Evolutionary conservation across 2,329 filamentous ascomycete genomes (phyloP).

Genomic region (Corynespora cassiicola): DNA sequence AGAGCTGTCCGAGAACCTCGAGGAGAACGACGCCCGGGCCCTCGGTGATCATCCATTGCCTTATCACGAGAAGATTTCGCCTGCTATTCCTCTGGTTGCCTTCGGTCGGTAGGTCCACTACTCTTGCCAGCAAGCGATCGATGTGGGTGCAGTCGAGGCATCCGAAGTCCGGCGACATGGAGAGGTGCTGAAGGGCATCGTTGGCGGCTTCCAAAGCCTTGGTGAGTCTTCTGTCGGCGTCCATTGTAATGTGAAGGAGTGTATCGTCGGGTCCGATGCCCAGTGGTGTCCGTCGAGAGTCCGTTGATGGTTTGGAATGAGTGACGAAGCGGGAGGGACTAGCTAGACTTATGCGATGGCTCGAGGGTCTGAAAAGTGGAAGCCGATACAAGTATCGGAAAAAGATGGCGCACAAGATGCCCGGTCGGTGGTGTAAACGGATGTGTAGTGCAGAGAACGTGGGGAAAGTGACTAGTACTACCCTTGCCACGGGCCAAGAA

Average conservation of each 20-base stretch:
- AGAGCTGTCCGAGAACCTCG: slow-evolving; percentile 42
- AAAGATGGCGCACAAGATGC: slow-evolving; percentile 8
- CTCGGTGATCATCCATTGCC: slow-evolving; percentile 43
- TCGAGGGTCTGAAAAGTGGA: slow-evolving; percentile 16
- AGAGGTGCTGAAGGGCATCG: slow-evolving; percentile 43
- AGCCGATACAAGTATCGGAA: slow-evolving; percentile 18
- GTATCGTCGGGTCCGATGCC: slow-evolving; percentile 1
- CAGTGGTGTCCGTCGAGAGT: slow-evolving; percentile 6
- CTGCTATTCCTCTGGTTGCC: slow-evolving; percentile 42
- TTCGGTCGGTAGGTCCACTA: slow-evolving; percentile 43
- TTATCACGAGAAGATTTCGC: slow-evolving; percentile 40
- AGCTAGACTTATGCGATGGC: slow-evolving; percentile 15
- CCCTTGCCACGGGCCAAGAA: slow-evolving; percentile 19
- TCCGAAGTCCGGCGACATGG: slow-evolving; percentile 37
- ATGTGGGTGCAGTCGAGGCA: slow-evolving; percentile 42
- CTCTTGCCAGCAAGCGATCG: slow-evolving; percentile 38
- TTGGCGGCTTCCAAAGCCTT: slow-evolving; percentile 41
- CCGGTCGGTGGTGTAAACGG: slow-evolving; percentile 22
- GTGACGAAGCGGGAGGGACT: slow-evolving; percentile 7
- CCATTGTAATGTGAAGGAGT: slow-evolving; percentile 23
- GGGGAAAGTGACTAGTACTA: slow-evolving; percentile 15
- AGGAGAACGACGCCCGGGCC: slow-evolving; percentile 39
- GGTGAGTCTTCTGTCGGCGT: slow-evolving; percentile 34
- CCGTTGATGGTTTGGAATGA: slow-evolving; percentile 4
- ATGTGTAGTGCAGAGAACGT: slow-evolving; percentile 13